Base-by-base conservation (phyloP, 1,284 basidiomycete genomes). In the Veloporphyrellus conicus region DNA sequence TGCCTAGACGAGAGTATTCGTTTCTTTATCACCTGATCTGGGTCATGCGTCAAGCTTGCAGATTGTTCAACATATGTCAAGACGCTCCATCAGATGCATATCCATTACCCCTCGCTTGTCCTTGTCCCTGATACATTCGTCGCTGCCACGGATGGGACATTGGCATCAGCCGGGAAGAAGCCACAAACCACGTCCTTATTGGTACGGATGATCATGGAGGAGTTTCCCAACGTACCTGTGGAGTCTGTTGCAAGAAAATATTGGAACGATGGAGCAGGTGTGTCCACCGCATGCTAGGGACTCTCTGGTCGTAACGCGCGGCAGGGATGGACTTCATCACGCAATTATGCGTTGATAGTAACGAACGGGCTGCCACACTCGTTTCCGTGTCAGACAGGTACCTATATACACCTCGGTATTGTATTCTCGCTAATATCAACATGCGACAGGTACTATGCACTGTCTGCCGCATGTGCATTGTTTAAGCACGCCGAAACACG, bases 61-160 rank as follows among this genome's bases (percentile, higher is more conserved):
- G 90, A 93, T 59, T 86, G 83, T 54, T 78, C 86, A 49, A 89
- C 89, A 16, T 96, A 92, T 57, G 82, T 90, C 49, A 91, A 90
- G 63, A 92, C 89, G 0, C 69, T 94, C 8, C 90, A 94, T 54
- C 90, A 94, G 58, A 79, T 95, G 71, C 79, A 84, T 52, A 64
- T 91, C 9, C 83, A 93, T 58, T 74, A 71, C 6, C 92, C 93
- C 0, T 73, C 69, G 11, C 69, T 84, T 14, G 73, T 95, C 29
- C 72, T 96, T 6, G 79, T 93, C 7, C 88, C 88, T 0, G 87
- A 91, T 58, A 90, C 84, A 0, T 87, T 85, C 55, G 57, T 90
- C 23, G 77, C 83, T 14, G 54, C 74, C 0, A 61, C 72, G 19
- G 81, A 84, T 55, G 63, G 67, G 12, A 68, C 72, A 4, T 55